A percentile compares a stretch with the other conserved stretches of the same genome.
These are phyloP conservation scores for Aspergillus quadricinctus DNA, from an alignment of 2,329 filamentous ascomycete species.

Conservation along the genomic window DNA sequence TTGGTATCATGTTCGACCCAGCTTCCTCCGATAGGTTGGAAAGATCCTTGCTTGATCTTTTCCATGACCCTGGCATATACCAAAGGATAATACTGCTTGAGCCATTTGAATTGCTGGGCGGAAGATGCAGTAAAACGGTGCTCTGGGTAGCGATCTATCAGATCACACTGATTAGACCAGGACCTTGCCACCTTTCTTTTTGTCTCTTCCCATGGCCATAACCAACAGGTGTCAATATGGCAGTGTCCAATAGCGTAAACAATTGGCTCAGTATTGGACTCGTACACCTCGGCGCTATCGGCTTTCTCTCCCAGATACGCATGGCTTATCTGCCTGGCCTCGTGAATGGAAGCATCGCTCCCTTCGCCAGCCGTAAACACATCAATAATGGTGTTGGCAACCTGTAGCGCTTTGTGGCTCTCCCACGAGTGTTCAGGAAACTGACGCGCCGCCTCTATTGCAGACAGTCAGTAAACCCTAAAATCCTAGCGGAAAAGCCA, in stretches of 20 bases:
- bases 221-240: constrained; percentile 97
- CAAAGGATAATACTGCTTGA: constrained; percentile 81
- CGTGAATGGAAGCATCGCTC: no score
- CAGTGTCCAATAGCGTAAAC: constrained; percentile 92
- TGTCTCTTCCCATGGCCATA: constrained; percentile 97
- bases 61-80: constrained; percentile 86
- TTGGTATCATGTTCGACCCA: constrained; percentile 99
- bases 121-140: constrained; percentile 80
- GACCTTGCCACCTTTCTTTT: constrained; percentile 94
- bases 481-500: no score
- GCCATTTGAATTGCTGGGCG: constrained; percentile 97
- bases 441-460: no score
- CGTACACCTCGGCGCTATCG: no score
- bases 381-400: no score
- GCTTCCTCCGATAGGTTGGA: constrained; percentile 92
- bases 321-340: no score
- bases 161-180: constrained; percentile 93
- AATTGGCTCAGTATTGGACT: not conserved
- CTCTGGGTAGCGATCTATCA: constrained; percentile 94
- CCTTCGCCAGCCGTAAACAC: no score
- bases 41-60: constrained; percentile 84
- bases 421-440: no score
- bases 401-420: no score
- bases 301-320: no score
- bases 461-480: no score